Evolutionary conservation across 2,329 filamentous ascomycete species (phyloP).

Genomic region (Byssoonygena ceratinophila): DNA sequence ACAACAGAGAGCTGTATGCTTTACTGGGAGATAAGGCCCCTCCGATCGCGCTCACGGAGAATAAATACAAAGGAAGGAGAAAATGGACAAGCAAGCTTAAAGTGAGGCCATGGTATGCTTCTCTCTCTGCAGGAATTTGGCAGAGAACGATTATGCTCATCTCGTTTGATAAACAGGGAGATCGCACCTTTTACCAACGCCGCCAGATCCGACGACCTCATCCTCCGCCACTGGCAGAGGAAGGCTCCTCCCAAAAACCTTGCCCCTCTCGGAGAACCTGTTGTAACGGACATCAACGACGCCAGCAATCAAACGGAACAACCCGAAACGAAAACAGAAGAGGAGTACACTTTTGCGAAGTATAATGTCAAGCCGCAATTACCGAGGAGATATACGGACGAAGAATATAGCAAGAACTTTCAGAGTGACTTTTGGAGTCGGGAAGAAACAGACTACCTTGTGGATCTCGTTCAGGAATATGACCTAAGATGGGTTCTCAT

Average conservation of each 20-base stretch:
- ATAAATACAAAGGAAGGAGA: conserved; percentile 43
- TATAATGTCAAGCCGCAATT: conserved; percentile 74
- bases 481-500: conserved; percentile 86
- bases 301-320: conserved; percentile 24
- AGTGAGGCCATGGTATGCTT: conserved; percentile 35
- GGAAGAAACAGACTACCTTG: conserved; percentile 86
- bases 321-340: conserved; percentile 18
- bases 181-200: conserved; percentile 63
- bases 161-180: conserved; percentile 46
- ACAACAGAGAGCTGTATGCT: conserved; percentile 42
- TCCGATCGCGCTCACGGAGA: conserved; percentile 43
- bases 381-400: conserved; percentile 66
- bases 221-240: conserved; percentile 71
- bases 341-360: conserved; percentile 60
- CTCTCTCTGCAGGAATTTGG: conserved; percentile 35
- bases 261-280: conserved; percentile 24
- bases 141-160: conserved; percentile 43
- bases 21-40: conserved; percentile 43
- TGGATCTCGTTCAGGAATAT: conserved; percentile 63
- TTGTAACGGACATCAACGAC: conserved; percentile 31
- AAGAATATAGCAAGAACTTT: conserved; percentile 70
- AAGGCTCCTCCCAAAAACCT: conserved; percentile 43
- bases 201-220: conserved; percentile 59
- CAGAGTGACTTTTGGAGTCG: conserved; percentile 72
- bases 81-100: conserved; percentile 39